Evolutionary conservation across 495 filamentous ascomycete species (phyloP).

Genomic region (Daldinia vernicosa): DNA sequence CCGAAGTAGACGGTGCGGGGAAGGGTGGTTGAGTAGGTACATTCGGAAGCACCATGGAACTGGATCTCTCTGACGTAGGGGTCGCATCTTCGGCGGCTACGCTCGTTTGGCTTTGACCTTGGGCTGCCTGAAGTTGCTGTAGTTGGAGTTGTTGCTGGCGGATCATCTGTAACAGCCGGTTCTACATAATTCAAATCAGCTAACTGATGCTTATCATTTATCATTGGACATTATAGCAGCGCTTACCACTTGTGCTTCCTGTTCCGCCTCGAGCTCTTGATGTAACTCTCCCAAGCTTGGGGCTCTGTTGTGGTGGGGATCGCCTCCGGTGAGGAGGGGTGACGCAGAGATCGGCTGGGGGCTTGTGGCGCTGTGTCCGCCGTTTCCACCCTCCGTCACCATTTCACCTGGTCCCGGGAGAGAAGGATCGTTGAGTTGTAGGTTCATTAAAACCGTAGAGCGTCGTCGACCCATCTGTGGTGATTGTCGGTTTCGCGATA

Average conservation of each 20-base stretch:
- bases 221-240: neutral
- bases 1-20: slow-evolving; percentile 46
- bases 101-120: slow-evolving; percentile 55
- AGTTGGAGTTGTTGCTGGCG: slow-evolving; percentile 85
- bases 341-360: slow-evolving; percentile 66
- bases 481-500: slow-evolving; percentile 61
- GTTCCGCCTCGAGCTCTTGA: slow-evolving; percentile 93
- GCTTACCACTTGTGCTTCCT: slow-evolving; percentile 90
- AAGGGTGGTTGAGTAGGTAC: slow-evolving; percentile 27
- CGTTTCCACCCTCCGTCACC: slow-evolving; percentile 53
- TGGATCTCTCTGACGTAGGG: slow-evolving; percentile 71
- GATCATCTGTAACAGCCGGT: slow-evolving; percentile 89
- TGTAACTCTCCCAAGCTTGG: slow-evolving; percentile 94
- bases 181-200: slow-evolving; percentile 59
- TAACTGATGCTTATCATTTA: neutral
- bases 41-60: slow-evolving; percentile 51
- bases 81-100: slow-evolving; percentile 74
- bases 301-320: slow-evolving; percentile 69
- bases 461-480: slow-evolving; percentile 68
- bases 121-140: slow-evolving; percentile 66
- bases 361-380: slow-evolving; percentile 61
- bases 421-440: slow-evolving; percentile 74
- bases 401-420: slow-evolving; percentile 71
- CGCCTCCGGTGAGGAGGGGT: slow-evolving; percentile 64
- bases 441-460: slow-evolving; percentile 75